These are phyloP conservation scores for Hypholoma fasciculare DNA, from an alignment of 768 basidiomycete species.

Conservation along the genomic window DNA sequence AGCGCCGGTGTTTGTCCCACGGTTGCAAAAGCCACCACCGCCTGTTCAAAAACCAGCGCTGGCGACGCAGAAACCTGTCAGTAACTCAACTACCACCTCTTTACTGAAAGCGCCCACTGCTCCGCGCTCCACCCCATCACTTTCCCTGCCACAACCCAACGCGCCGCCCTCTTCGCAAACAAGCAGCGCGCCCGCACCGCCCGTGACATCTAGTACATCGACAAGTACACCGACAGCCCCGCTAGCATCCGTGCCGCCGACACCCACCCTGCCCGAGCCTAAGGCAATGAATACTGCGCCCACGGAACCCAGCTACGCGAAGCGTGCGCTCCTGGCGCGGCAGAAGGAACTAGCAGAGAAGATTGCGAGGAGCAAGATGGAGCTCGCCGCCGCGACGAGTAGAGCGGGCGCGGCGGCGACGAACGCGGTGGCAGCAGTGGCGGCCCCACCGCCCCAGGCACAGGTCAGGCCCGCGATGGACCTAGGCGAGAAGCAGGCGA, in stretches of 20 bases:
- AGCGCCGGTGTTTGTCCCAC: constrained; percentile 3
- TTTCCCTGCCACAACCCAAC: neutral
- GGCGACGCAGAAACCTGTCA: too few species aligned
- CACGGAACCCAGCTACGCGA: constrained; percentile 36
- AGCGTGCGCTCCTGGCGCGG: constrained; percentile 37
- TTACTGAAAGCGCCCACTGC: neutral
- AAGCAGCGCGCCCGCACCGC: neutral
- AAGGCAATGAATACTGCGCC: constrained; percentile 38
- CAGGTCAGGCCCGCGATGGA: constrained; percentile 13
- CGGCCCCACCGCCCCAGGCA: neutral
- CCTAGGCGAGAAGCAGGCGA: constrained; percentile 30
- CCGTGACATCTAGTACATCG: neutral
- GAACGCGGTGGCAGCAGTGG: neutral
- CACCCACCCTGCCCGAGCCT: constrained; percentile 32
- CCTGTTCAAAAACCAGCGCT: neutral
- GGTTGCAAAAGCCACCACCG: neutral
- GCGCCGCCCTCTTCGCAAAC: neutral
- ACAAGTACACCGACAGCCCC: neutral
- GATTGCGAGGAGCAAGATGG: constrained; percentile 36
- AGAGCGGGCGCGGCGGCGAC: neutral
- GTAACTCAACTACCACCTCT: too few species aligned
- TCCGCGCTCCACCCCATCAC: neutral
- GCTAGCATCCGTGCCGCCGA: constrained; percentile 10
- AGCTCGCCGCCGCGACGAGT: constrained; percentile 26
- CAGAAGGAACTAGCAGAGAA: constrained; percentile 47